phyloP scores from a whole-genome alignment of 2,329 filamentous ascomycete genomes.

The Verticillium dahliae region DNA sequence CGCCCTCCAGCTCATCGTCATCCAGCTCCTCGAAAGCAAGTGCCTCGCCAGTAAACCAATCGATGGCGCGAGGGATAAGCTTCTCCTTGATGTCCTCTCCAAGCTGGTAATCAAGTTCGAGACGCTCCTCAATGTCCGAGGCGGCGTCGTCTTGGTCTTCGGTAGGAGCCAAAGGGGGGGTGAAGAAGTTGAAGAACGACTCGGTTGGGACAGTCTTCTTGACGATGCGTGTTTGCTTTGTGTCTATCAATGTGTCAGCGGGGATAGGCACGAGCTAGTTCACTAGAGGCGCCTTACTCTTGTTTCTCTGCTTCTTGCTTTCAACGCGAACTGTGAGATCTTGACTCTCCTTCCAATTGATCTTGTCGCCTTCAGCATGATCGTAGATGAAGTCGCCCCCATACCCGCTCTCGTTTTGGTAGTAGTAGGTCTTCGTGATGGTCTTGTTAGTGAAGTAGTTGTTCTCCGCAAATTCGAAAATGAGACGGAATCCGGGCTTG shows the following conservation, averaged over 20 bases:
- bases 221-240: slow-evolving; percentile 96
- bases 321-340: slow-evolving; percentile 92
- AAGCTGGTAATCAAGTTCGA: slow-evolving; percentile 97
- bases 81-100: slow-evolving; percentile 99
- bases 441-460: slow-evolving; percentile 97
- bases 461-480: slow-evolving; percentile 95
- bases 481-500: slow-evolving; percentile 93
- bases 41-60: slow-evolving; percentile 99
- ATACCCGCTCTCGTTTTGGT: slow-evolving; percentile 97
- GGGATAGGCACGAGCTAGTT: not conserved
- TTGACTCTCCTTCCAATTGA: slow-evolving; percentile 90
- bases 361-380: slow-evolving; percentile 95
- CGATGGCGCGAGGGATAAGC: slow-evolving; percentile 93
- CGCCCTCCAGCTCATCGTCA: slow-evolving; percentile 73
- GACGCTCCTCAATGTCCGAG: slow-evolving; percentile 91
- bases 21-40: slow-evolving; percentile 93
- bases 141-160: slow-evolving; percentile 68
- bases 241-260: slow-evolving; percentile 54
- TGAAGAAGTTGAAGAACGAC: slow-evolving; percentile 99
- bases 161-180: slow-evolving; percentile 78
- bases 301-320: slow-evolving; percentile 99
- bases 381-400: slow-evolving; percentile 99
- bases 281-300: slow-evolving; percentile 60
- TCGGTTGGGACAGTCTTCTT: slow-evolving; percentile 99
- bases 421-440: slow-evolving; percentile 97